Base-by-base conservation (phyloP, 495 filamentous ascomycete genomes). In the Neurospora sublineolata region DNA sequence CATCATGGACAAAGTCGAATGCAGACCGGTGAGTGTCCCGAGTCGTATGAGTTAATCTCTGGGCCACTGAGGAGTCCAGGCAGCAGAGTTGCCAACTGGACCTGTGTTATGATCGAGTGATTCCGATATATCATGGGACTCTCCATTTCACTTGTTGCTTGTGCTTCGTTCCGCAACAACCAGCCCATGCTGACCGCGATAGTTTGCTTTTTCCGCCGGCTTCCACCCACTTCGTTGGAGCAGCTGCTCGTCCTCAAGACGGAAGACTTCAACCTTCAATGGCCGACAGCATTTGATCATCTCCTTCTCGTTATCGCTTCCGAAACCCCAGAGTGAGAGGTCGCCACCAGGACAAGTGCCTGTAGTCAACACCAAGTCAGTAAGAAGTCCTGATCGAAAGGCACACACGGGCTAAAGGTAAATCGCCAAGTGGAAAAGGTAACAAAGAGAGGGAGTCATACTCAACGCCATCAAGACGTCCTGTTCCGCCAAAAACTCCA, bases 401-500 rank as follows among this genome's bases (percentile, higher is more conserved):
- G 1, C 33, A 75, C 67, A 37, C 64, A 40, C 0, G 12, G 37
- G 58, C 36, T 2, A 6, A 60, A 68, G 37, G 20, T 69, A 30
- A 18, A 46, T 70, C 71, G 44, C 4, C 38, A 39, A 37, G 36
- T 74, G 67, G 60, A 33, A 41, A 37, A 79, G 6, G 86, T 86
- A 37, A 86, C 84, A 58, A 85, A 38, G 86, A 73, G 85, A 87
- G 12, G 86, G 23, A 64, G 38, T 40, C 72, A 38, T 75, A 75
- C 89, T 92, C 73, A 95, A 77, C 6, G 91, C 92, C 79, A 90
- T 92, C 7, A 95, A 81, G 14, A 94, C 78, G 77, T 92, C 89
- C 69, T 89, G 86, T 78, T 95, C 92, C 2, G 91, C 89, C 73
- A 94, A 87, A 81, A 93, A 93, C 77, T 92, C 90, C 73, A 94